Percentiles rank a stretch among this genome's conserved stretches.
Conservation (phyloP, 2,329 filamentous ascomycete genomes). For the Penicillium griseofulvum region DNA sequence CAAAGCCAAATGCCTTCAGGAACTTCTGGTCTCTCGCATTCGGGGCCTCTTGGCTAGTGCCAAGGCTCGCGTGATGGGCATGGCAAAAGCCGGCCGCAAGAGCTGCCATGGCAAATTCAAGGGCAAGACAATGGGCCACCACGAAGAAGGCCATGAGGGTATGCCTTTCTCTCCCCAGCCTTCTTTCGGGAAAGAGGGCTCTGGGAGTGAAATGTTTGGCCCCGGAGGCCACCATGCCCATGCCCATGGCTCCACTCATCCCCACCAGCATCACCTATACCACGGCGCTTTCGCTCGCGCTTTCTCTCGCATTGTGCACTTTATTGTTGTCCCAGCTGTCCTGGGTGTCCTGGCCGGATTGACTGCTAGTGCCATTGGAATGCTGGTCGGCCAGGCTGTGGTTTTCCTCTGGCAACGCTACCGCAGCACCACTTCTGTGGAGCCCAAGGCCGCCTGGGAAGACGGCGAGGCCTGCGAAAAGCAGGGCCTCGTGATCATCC, state of each 20-base stretch:
- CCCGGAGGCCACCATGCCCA: slow-evolving; percentile 12
- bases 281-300: slow-evolving; percentile 40
- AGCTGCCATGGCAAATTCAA: slow-evolving; percentile 33
- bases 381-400: slow-evolving; percentile 48
- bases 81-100: slow-evolving; percentile 29
- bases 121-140: slow-evolving; percentile 1
- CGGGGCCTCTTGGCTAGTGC: slow-evolving; percentile 38
- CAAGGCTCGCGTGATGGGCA: slow-evolving; percentile 35
- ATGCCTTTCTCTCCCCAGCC: slow-evolving; percentile 10
- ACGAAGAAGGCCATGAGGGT: slow-evolving; percentile 3
- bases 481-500: slow-evolving; percentile 39
- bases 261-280: slow-evolving; percentile 31
- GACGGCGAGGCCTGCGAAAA: slow-evolving; percentile 44
- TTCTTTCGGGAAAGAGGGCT: slow-evolving; percentile 8
- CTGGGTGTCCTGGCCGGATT: slow-evolving; percentile 48
- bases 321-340: slow-evolving; percentile 47
- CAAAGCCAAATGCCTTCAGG: slow-evolving; percentile 39
- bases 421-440: slow-evolving; percentile 31
- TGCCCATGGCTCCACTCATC: slow-evolving; percentile 19
- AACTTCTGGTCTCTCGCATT: slow-evolving; percentile 41
- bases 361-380: slow-evolving; percentile 46
- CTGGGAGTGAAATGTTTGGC: slow-evolving; percentile 6
- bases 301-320: slow-evolving; percentile 42
- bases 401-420: slow-evolving; percentile 47
- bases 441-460: slow-evolving; percentile 31